These are phyloP conservation scores for Rubia tinctorum DNA, from an alignment of 305 asterid species.

Conservation along the genomic window DNA sequence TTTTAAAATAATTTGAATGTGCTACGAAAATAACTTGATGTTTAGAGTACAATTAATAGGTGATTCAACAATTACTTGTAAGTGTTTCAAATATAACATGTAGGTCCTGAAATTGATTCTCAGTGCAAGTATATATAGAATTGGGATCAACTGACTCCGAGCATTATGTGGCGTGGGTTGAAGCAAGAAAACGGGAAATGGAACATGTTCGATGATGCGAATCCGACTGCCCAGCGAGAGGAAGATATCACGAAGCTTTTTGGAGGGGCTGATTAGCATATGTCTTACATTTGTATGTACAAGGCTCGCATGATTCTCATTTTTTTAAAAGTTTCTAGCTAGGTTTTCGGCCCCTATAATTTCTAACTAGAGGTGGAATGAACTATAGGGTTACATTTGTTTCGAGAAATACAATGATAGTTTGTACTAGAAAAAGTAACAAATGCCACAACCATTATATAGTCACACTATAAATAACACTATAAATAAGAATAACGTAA, in stretches of 20 bases:
- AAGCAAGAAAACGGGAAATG: not conserved
- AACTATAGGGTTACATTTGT: not conserved
- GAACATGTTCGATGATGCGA: not conserved
- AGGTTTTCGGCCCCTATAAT: not conserved
- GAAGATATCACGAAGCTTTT: not conserved
- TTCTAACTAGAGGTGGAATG: too few species aligned
- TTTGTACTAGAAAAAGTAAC: too few species aligned
- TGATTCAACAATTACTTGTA: too few species aligned
- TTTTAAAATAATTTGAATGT: too few species aligned
- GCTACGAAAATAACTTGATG: too few species aligned
- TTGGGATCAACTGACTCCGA: constrained; percentile 99
- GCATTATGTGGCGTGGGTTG: constrained; percentile 98
- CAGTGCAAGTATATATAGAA: too few species aligned
- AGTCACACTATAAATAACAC: too few species aligned
- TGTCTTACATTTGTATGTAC: not conserved
- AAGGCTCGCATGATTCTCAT: not conserved
- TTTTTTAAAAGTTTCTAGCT: too few species aligned
- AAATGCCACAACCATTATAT: not conserved
- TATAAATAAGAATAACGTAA: too few species aligned
- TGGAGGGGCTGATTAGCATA: not conserved
- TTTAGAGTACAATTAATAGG: too few species aligned
- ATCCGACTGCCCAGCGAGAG: not conserved
- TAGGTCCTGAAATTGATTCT: too few species aligned
- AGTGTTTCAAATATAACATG: too few species aligned
- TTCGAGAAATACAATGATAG: not conserved